Percentiles rank a stretch among this genome's conserved stretches.
These are phyloP conservation scores for Lanmaoa rubissima DNA, from an alignment of 768 basidiomycete species.

Conservation along the genomic window DNA sequence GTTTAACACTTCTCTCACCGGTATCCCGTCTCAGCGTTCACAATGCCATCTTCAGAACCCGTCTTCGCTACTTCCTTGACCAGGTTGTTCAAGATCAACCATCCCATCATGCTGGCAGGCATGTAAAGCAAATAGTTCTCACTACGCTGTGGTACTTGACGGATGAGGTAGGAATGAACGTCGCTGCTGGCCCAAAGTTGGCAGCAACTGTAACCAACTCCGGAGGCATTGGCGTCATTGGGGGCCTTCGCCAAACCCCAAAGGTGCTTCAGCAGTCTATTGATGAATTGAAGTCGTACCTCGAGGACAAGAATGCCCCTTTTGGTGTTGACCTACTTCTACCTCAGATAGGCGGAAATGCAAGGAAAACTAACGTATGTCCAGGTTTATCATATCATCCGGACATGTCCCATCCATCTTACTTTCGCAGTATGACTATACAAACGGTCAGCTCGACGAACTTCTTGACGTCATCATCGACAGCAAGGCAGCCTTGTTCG, in stretches of 20 bases:
- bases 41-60: slow-evolving; percentile 65
- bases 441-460: slow-evolving; percentile 71
- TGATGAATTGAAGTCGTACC: slow-evolving; percentile 67
- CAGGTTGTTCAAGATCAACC: slow-evolving; percentile 70
- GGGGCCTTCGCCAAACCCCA: slow-evolving; percentile 73
- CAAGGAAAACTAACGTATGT: slow-evolving; percentile 75
- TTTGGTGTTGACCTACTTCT: slow-evolving; percentile 84
- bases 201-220: slow-evolving; percentile 93
- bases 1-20: neutral
- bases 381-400: neutral
- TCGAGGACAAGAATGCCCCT: slow-evolving; percentile 73
- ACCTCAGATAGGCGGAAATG: slow-evolving; percentile 78
- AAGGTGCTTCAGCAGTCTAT: slow-evolving; percentile 66
- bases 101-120: slow-evolving; percentile 84
- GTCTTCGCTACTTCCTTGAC: slow-evolving; percentile 75
- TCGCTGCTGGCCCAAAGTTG: slow-evolving; percentile 80
- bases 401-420: neutral
- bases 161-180: slow-evolving; percentile 56
- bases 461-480: slow-evolving; percentile 78
- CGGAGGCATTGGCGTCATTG: slow-evolving; percentile 86
- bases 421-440: slow-evolving; percentile 60
- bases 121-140: slow-evolving; percentile 7
- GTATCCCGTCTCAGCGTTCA: slow-evolving; percentile 1
- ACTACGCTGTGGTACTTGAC: neutral
- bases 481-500: slow-evolving; percentile 72